A percentile compares a stretch with the other conserved stretches of the same genome.
phyloP scores from a whole-genome alignment of 106 monocot genomes.

The Allium cepa region DNA sequence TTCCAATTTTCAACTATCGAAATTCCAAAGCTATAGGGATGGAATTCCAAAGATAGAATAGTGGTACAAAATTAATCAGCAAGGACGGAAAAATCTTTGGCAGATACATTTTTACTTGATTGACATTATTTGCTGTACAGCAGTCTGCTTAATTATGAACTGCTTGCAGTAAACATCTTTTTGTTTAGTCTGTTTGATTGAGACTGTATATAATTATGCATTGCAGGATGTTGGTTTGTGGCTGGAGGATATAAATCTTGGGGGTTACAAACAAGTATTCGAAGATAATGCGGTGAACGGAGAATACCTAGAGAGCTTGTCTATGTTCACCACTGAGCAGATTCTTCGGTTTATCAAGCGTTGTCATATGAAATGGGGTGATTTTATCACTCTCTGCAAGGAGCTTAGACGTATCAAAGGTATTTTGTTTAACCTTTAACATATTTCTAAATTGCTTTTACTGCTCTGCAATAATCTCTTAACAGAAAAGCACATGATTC shows the following conservation, averaged over 20 bases:
- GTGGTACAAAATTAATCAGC: too few species aligned
- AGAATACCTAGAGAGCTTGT: constrained; percentile 85
- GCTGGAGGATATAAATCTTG: constrained; percentile 96
- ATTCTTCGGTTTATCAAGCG: constrained; percentile 92
- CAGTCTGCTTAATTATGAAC: not conserved
- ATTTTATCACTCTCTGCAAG: constrained; percentile 95
- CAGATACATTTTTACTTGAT: not conserved
- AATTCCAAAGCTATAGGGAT: too few species aligned
- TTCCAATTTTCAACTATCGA: too few species aligned
- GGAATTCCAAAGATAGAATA: too few species aligned
- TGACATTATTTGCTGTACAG: not conserved
- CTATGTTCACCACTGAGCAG: constrained; percentile 91
- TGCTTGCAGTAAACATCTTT: not conserved
- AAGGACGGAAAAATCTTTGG: not conserved
- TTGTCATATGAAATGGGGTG: constrained; percentile 99
- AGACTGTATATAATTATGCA: not conserved
- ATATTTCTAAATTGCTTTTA: too few species aligned
- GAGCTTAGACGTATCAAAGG: constrained; percentile 97
- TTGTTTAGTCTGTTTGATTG: not conserved
- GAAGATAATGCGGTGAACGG: constrained; percentile 90
- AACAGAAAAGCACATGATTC: too few species aligned
- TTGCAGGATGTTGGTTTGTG: constrained; percentile 96
- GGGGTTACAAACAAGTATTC: constrained; percentile 77
- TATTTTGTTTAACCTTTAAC: constrained; percentile 2
- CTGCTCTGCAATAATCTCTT: too few species aligned